phyloP scores from a whole-genome alignment of 1,139 yeast genomes.

The Taphrina betulina region DNA sequence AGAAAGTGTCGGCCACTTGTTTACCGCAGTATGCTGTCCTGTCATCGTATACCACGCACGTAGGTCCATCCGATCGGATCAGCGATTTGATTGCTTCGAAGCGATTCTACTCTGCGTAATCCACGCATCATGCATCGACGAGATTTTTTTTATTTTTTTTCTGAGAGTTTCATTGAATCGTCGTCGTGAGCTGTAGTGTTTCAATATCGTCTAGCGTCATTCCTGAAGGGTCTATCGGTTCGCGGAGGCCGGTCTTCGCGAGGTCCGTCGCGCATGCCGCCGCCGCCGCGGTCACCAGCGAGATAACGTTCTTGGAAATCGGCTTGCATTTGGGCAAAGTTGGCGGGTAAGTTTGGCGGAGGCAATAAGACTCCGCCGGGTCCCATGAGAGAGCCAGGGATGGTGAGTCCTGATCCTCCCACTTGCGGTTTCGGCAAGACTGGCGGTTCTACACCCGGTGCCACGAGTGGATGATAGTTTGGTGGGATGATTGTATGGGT shows the following conservation, averaged over 20 bases:
- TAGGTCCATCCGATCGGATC: no score
- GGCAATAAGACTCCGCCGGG: constrained; percentile 24
- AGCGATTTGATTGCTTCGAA: no score
- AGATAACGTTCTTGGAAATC: constrained; percentile 28
- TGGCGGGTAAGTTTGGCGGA: constrained; percentile 29
- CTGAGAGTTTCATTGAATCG: no score
- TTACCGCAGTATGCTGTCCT: no score
- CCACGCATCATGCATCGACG: no score
- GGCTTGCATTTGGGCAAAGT: constrained; percentile 28
- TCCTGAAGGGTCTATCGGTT: constrained; percentile 17
- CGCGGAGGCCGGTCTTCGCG: neutral
- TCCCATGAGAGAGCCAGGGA: constrained; percentile 14
- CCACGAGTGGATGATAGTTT: constrained; percentile 26
- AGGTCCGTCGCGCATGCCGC: neutral
- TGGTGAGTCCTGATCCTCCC: neutral
- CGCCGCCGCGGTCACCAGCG: constrained; percentile 17
- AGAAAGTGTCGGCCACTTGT: no score
- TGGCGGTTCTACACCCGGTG: constrained; percentile 34
- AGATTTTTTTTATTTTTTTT: no score
- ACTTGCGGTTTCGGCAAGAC: constrained; percentile 31
- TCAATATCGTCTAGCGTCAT: constrained; percentile 7
- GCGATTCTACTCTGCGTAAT: no score
- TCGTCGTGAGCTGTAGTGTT: no score
- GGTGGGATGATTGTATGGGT: constrained; percentile 22
- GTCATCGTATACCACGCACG: no score